Conservation (phyloP, 75 land plant genomes). For the Gnetum montanum region DNA sequence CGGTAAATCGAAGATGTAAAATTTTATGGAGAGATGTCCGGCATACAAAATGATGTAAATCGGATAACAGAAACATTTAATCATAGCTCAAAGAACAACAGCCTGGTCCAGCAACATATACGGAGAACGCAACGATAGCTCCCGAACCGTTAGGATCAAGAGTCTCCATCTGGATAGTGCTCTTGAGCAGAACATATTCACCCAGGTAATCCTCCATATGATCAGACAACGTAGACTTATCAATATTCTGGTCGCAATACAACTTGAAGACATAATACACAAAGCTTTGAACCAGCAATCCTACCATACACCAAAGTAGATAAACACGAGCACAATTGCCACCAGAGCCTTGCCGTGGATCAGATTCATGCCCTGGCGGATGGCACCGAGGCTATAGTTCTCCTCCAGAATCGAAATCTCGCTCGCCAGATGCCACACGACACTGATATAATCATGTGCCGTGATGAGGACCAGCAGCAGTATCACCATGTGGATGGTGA, state of each 20-base stretch:
- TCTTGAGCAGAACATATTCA: constrained; percentile 95
- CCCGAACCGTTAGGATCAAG: too few species aligned
- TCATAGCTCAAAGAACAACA: too few species aligned
- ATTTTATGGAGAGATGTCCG: too few species aligned
- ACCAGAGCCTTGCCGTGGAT: constrained; percentile 47
- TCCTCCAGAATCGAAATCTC: constrained; percentile 89
- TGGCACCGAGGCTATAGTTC: constrained; percentile 54
- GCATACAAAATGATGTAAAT: too few species aligned
- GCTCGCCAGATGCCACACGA: constrained; percentile 84
- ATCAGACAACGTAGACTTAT: constrained; percentile 72
- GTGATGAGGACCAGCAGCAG: constrained; percentile 10
- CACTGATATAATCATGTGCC: constrained; percentile 54
- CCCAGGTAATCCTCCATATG: constrained; percentile 94
- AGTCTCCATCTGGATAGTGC: constrained; percentile 82
- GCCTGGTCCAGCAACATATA: too few species aligned
- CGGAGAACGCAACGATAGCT: too few species aligned
- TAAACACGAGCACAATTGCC: constrained; percentile 39
- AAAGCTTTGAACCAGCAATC: constrained; percentile 82
- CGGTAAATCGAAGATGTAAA: too few species aligned
- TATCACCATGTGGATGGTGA: constrained; percentile 1
- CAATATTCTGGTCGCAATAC: constrained; percentile 72
- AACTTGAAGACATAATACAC: constrained; percentile 92
- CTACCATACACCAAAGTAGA: constrained; percentile 37
- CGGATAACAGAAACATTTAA: too few species aligned
- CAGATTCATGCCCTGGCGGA: constrained; percentile 60